A percentile compares a stretch with the other conserved stretches of the same genome.
Conservation (phyloP, 2,329 filamentous ascomycete genomes). For the Colletotrichum abscissum region DNA sequence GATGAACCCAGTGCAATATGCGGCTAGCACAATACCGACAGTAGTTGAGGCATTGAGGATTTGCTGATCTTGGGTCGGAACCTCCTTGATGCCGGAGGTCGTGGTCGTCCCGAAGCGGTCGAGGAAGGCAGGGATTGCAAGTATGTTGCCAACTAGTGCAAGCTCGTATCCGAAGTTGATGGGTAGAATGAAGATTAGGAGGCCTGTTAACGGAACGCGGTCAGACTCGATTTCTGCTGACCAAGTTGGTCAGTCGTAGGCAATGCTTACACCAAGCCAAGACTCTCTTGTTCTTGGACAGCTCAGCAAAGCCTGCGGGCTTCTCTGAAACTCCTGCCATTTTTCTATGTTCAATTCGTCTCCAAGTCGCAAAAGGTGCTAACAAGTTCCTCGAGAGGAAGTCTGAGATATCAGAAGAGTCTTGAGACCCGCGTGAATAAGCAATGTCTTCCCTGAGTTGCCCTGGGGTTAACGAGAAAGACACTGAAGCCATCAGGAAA, state of each 20-base stretch:
- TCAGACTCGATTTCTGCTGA: background rate
- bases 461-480: background rate
- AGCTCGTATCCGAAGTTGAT: constrained; percentile 27
- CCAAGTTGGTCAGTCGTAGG: background rate
- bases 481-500: background rate
- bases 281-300: constrained; percentile 10
- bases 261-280: background rate
- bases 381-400: background rate
- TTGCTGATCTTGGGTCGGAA: constrained; percentile 9
- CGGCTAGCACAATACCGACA: constrained; percentile 22
- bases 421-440: background rate
- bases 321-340: background rate
- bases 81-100: background rate
- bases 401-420: no score
- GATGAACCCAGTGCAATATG: constrained; percentile 15
- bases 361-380: background rate
- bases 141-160: constrained; percentile 17
- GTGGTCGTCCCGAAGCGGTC: constrained; percentile 1
- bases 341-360: background rate
- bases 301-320: constrained; percentile 5
- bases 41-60: constrained; percentile 16
- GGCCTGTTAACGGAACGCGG: background rate
- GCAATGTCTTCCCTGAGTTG: background rate
- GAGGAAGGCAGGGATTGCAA: constrained; percentile 2
- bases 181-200: constrained; percentile 19